Evolutionary conservation across 805 yeast species (phyloP).

Genomic region (Sporopachydermia lactativora): DNA sequence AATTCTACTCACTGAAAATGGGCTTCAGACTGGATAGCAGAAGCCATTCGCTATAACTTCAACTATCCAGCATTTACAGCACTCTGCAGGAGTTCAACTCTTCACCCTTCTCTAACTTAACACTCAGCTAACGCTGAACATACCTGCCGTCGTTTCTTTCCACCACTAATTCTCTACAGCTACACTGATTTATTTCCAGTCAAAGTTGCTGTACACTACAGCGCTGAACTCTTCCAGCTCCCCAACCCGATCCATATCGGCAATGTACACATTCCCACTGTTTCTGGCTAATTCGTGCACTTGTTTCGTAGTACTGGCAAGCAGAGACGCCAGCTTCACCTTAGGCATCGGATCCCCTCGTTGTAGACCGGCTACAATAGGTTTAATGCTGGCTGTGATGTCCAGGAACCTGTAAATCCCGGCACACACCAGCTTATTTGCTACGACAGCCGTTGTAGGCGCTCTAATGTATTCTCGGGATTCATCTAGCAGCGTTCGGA

Average conservation of each 20-base stretch:
- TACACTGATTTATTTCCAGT: too few species aligned
- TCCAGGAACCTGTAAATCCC: slow-evolving; percentile 35
- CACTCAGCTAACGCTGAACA: too few species aligned
- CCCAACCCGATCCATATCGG: slow-evolving; percentile 33
- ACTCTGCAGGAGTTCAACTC: too few species aligned
- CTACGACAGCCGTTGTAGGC: slow-evolving; percentile 23
- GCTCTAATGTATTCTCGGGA: slow-evolving; percentile 27
- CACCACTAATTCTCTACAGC: too few species aligned
- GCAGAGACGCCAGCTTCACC: slow-evolving; percentile 49
- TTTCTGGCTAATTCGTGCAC: slow-evolving; percentile 36
- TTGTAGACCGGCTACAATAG: neutral
- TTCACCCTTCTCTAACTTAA: too few species aligned
- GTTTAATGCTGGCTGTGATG: slow-evolving; percentile 20
- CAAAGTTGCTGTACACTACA: slow-evolving; percentile 72
- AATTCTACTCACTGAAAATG: too few species aligned
- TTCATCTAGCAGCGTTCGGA: slow-evolving; percentile 27
- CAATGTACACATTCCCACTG: slow-evolving; percentile 28
- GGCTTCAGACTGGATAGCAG: too few species aligned
- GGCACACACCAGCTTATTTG: slow-evolving; percentile 25
- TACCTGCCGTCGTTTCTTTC: too few species aligned
- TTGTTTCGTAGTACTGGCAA: slow-evolving; percentile 58
- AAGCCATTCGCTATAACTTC: slow-evolving; percentile 4
- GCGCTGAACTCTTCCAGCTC: slow-evolving; percentile 84
- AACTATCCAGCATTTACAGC: too few species aligned
- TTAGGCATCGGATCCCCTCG: slow-evolving; percentile 8